Conservation (phyloP, 192 early-diverging fungal genomes). For the Pilaira anomala region DNA sequence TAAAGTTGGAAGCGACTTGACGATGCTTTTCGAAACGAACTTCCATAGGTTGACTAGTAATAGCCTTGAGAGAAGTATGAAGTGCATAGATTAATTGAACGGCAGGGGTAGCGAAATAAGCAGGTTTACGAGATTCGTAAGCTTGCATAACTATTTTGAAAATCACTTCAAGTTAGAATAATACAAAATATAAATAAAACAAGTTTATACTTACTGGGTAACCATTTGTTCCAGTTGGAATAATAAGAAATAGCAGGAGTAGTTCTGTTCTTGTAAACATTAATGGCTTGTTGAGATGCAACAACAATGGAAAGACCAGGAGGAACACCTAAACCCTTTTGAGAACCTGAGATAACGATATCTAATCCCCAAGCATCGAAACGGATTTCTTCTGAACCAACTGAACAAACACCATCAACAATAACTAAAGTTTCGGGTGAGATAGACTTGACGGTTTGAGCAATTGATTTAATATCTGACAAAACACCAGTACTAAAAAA, state of each 20-base stretch:
- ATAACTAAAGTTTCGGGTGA: slow-evolving; percentile 88
- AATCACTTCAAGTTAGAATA: not conserved
- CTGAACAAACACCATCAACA: slow-evolving; percentile 95
- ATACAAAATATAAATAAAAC: not conserved
- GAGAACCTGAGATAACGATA: slow-evolving; percentile 87
- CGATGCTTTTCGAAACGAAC: slow-evolving; percentile 74
- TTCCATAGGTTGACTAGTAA: slow-evolving; percentile 71
- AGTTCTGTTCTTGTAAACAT: slow-evolving; percentile 67
- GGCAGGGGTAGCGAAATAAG: slow-evolving; percentile 96
- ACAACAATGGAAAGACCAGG: slow-evolving; percentile 91
- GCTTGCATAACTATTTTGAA: slow-evolving; percentile 75
- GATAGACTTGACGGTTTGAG: slow-evolving; percentile 63
- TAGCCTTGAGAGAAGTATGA: slow-evolving; percentile 75
- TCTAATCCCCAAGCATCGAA: slow-evolving; percentile 93
- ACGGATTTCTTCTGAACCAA: slow-evolving; percentile 88
- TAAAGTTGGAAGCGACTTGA: slow-evolving; percentile 70
- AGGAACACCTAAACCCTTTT: slow-evolving; percentile 94
- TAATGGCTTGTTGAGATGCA: slow-evolving; percentile 71
- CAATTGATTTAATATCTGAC: slow-evolving; percentile 74
- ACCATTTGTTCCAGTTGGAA: slow-evolving; percentile 89
- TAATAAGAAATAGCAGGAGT: slow-evolving; percentile 86
- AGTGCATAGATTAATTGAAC: slow-evolving; percentile 92
- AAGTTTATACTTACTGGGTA: slow-evolving; percentile 59
- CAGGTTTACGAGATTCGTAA: slow-evolving; percentile 88
- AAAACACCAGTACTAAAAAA: slow-evolving; percentile 73